Conservation (phyloP, 2,329 filamentous ascomycete genomes). For the Phialemonium atrogriseum region DNA sequence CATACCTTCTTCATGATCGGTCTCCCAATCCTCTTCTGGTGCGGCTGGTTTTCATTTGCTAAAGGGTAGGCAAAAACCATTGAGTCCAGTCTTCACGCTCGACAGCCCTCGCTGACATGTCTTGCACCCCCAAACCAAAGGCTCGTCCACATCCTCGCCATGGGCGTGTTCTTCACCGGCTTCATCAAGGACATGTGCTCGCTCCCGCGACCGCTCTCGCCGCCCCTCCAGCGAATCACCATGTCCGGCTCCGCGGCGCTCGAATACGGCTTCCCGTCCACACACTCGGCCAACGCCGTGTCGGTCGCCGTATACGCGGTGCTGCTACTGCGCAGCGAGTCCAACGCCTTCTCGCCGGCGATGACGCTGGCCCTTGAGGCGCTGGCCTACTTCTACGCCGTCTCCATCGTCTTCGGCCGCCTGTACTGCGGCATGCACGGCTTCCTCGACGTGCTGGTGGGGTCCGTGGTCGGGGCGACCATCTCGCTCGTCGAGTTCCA, state of each 20-base stretch:
- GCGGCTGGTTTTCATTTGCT: conserved; percentile 74
- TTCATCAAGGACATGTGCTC: conserved; percentile 94
- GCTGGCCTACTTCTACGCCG: conserved; percentile 73
- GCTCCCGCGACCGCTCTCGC: conserved; percentile 82
- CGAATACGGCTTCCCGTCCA: conserved; percentile 96
- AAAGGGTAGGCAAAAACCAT: conserved; percentile 62
- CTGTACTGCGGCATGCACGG: conserved; percentile 99
- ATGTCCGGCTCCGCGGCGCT: conserved; percentile 94
- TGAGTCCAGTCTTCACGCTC: neutral
- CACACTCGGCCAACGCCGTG: conserved; percentile 93
- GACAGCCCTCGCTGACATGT: conserved; percentile 5
- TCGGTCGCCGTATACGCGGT: conserved; percentile 85
- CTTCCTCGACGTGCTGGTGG: conserved; percentile 81
- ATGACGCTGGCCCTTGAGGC: conserved; percentile 56
- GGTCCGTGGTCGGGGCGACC: conserved; percentile 65
- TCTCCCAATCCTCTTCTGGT: conserved; percentile 94
- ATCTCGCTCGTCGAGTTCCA: conserved; percentile 53
- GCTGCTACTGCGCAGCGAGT: conserved; percentile 57
- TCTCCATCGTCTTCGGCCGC: conserved; percentile 82
- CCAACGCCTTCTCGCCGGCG: conserved; percentile 51
- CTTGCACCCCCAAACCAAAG: conserved; percentile 29
- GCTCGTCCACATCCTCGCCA: conserved; percentile 67
- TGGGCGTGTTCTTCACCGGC: conserved; percentile 79
- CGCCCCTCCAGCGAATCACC: conserved; percentile 86
- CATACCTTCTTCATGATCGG: conserved; percentile 99